A percentile compares a stretch with the other conserved stretches of the same genome.
These are phyloP conservation scores for Coemansia sp. DNA, from an alignment of 192 early-diverging fungal species.

Conservation along the genomic window DNA sequence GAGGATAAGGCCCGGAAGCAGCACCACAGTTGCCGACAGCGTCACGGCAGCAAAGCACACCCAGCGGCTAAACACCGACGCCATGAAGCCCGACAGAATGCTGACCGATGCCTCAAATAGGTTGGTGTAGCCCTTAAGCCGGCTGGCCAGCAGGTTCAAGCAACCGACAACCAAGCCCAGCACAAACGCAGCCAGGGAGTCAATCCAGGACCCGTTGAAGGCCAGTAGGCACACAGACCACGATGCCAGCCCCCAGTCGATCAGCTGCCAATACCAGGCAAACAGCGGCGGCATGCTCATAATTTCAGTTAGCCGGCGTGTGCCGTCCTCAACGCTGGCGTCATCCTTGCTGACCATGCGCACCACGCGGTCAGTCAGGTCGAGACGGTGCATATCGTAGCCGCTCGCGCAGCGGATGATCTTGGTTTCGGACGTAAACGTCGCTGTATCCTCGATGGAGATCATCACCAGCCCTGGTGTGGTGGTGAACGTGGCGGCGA, in stretches of 20 bases:
- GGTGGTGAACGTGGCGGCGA: constrained; percentile 59
- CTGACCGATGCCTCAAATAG: constrained; percentile 62
- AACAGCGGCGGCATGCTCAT: constrained; percentile 45
- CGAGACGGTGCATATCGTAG: constrained; percentile 62
- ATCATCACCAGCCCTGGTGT: constrained; percentile 63
- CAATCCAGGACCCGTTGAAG: constrained; percentile 62
- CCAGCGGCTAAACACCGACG: constrained; percentile 46
- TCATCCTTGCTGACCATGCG: constrained; percentile 56
- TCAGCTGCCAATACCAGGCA: constrained; percentile 53
- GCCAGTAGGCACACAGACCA: constrained; percentile 60
- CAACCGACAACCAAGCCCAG: constrained; percentile 53
- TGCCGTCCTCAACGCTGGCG: constrained; percentile 55
- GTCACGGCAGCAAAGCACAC: constrained; percentile 59
- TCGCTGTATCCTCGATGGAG: constrained; percentile 60
- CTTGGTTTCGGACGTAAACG: constrained; percentile 67
- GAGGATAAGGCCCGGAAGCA: constrained; percentile 66
- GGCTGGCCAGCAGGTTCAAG: constrained; percentile 56
- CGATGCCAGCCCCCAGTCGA: constrained; percentile 53
- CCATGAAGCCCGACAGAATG: constrained; percentile 56
- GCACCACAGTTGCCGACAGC: constrained; percentile 56
- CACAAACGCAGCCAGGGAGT: constrained; percentile 52
- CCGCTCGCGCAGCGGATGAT: constrained; percentile 57
- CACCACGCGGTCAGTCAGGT: constrained; percentile 57
- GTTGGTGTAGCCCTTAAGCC: constrained; percentile 55
- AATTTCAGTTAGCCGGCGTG: constrained; percentile 55